Conservation (phyloP, 108 stramenopile species). For the Aurantiochytrium sp. region DNA sequence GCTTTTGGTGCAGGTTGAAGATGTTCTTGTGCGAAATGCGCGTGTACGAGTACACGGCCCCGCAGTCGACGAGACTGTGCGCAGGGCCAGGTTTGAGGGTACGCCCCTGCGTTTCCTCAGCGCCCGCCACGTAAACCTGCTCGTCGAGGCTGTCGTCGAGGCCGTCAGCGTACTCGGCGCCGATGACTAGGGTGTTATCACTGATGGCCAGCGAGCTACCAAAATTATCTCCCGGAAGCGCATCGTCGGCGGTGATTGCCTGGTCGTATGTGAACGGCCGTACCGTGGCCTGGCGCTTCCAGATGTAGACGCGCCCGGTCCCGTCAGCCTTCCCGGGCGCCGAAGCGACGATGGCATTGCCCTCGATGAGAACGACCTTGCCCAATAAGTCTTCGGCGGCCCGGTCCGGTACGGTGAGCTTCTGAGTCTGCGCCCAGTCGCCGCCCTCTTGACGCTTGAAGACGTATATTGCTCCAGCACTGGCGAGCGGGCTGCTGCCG, state of each 20-base stretch:
- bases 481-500: background rate
- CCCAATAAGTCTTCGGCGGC: slow-evolving; percentile 47
- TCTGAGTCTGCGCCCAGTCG: slow-evolving; percentile 1
- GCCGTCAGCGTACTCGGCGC: background rate
- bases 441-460: background rate
- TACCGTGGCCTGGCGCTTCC: background rate
- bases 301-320: slow-evolving; percentile 9
- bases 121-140: background rate
- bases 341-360: slow-evolving; percentile 44
- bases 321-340: slow-evolving; percentile 56
- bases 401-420: background rate
- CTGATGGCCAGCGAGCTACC: background rate
- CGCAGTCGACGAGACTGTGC: background rate
- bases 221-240: background rate
- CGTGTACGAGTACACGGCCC: background rate
- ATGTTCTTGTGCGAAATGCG: background rate
- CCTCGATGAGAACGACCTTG: slow-evolving; percentile 50
- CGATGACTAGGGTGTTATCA: background rate
- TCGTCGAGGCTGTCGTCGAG: background rate
- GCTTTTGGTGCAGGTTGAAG: background rate
- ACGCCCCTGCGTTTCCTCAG: background rate
- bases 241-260: background rate
- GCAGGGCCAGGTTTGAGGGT: background rate
- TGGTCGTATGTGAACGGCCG: background rate
- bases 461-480: background rate